These are phyloP conservation scores for Dryas alaskensis DNA, from an alignment of 306 rosid genomes.

Conservation along the genomic window DNA sequence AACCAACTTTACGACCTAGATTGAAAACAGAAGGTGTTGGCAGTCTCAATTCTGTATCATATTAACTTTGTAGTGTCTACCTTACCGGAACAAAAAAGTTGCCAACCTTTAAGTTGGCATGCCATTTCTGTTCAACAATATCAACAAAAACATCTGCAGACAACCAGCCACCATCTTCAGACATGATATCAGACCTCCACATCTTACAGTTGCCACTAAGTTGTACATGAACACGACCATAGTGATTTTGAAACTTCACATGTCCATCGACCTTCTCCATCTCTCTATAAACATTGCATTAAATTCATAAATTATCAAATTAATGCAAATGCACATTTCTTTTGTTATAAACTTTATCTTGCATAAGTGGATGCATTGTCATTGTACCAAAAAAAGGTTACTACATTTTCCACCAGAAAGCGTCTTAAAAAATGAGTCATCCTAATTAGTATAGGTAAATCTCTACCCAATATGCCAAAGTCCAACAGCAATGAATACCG, in stretches of 20 bases:
- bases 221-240: constrained; percentile 62
- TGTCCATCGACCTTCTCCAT: constrained; percentile 81
- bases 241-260: constrained; percentile 73
- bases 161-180: constrained; percentile 93
- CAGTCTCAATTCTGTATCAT: constrained; percentile 15
- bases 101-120: constrained; percentile 68
- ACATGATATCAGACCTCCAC: constrained; percentile 68
- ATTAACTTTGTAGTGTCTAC: constrained; percentile 23
- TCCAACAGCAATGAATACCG: neutral
- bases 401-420: neutral
- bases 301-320: constrained; percentile 12
- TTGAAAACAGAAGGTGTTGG: neutral
- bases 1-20: constrained; percentile 22
- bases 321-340: neutral
- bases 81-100: constrained; percentile 87
- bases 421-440: neutral
- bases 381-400: neutral
- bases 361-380: constrained; percentile 9
- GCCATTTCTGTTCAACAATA: constrained; percentile 79
- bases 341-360: constrained; percentile 1
- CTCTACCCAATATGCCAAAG: neutral
- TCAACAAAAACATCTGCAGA: constrained; percentile 82
- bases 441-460: neutral
- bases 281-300: constrained; percentile 49
- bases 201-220: constrained; percentile 80